Percentiles rank a stretch among this genome's conserved stretches.
These are phyloP conservation scores for Astrothelium macrocarpum DNA, from an alignment of 495 filamentous ascomycete genomes.

Conservation along the genomic window DNA sequence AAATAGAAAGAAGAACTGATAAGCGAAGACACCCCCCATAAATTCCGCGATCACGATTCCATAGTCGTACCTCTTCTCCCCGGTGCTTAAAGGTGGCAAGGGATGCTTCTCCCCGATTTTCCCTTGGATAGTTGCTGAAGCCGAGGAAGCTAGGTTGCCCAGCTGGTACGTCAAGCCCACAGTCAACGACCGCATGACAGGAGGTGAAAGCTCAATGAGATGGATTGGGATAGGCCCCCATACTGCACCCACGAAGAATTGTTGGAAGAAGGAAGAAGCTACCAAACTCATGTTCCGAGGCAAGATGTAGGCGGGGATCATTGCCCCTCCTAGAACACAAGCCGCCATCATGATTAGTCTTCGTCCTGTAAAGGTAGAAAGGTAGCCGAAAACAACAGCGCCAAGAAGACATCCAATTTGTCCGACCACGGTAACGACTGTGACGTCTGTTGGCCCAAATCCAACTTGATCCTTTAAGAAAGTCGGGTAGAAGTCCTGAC, in stretches of 20 bases:
- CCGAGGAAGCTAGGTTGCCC: conserved; percentile 32
- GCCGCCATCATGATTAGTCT: conserved; percentile 31
- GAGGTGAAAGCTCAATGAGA: conserved; percentile 31
- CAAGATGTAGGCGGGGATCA: conserved; percentile 31
- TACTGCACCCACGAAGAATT: conserved; percentile 31
- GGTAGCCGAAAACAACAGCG: conserved; percentile 29
- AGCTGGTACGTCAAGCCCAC: conserved; percentile 35
- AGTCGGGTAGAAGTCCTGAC: conserved; percentile 40
- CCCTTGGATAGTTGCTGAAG: conserved; percentile 34
- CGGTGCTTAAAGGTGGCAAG: conserved; percentile 19
- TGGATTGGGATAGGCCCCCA: conserved; percentile 32
- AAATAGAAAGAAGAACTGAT: conserved; percentile 31
- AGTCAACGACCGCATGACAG: conserved; percentile 27
- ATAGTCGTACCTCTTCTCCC: conserved; percentile 29
- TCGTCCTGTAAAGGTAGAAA: conserved; percentile 32
- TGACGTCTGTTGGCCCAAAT: conserved; percentile 27
- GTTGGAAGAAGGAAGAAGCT: conserved; percentile 32
- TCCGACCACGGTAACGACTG: conserved; percentile 33
- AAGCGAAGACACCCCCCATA: conserved; percentile 31
- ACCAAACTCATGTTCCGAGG: conserved; percentile 26
- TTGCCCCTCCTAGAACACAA: conserved; percentile 29
- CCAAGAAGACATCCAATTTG: conserved; percentile 32
- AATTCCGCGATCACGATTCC: conserved; percentile 26
- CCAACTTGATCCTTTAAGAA: conserved; percentile 34
- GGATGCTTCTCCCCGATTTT: conserved; percentile 34